Evolutionary conservation across 805 yeast genomes (phyloP).

Genomic region (Saturnispora besseyi): DNA sequence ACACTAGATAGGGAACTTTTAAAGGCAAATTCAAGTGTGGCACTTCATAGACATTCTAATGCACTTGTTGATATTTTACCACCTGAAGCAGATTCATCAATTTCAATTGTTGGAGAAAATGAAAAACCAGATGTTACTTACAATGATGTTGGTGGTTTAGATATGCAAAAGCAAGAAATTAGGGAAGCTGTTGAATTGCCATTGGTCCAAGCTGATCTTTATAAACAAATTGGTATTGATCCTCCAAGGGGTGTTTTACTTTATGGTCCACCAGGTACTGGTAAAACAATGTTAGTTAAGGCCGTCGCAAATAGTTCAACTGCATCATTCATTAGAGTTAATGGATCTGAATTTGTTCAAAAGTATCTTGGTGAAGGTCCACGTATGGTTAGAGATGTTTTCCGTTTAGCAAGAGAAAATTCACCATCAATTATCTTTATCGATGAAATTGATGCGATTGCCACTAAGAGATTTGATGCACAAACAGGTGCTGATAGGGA

Average conservation of each 20-base stretch:
- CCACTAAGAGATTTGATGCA: conserved; percentile 98
- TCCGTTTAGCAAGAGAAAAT: conserved; percentile 93
- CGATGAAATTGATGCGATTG: conserved; percentile 98
- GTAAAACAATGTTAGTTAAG: conserved; percentile 97
- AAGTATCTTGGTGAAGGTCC: conserved; percentile 99
- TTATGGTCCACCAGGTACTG: conserved; percentile 99
- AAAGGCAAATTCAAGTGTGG: conserved; percentile 92
- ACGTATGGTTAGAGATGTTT: conserved; percentile 98
- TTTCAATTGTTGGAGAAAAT: conserved; percentile 88
- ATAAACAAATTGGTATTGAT: conserved; percentile 95
- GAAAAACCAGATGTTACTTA: conserved; percentile 90
- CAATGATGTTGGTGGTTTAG: conserved; percentile 98
- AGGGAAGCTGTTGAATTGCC: conserved; percentile 98
- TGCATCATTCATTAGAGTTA: conserved; percentile 92
- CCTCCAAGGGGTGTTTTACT: conserved; percentile 97
- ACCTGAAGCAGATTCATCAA: conserved; percentile 96
- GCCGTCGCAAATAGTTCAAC: conserved; percentile 97
- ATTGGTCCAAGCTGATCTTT: conserved; percentile 87
- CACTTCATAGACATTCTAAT: conserved; percentile 96
- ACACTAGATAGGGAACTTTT: conserved; percentile 91
- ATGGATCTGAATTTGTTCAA: conserved; percentile 97
- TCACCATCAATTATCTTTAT: conserved; percentile 95
- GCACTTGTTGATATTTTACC: conserved; percentile 96
- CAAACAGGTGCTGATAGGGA: conserved; percentile 99
- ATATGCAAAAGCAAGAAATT: conserved; percentile 98